phyloP scores from a whole-genome alignment of 345 rosid genomes.

The Eucalyptus leucophloia region DNA sequence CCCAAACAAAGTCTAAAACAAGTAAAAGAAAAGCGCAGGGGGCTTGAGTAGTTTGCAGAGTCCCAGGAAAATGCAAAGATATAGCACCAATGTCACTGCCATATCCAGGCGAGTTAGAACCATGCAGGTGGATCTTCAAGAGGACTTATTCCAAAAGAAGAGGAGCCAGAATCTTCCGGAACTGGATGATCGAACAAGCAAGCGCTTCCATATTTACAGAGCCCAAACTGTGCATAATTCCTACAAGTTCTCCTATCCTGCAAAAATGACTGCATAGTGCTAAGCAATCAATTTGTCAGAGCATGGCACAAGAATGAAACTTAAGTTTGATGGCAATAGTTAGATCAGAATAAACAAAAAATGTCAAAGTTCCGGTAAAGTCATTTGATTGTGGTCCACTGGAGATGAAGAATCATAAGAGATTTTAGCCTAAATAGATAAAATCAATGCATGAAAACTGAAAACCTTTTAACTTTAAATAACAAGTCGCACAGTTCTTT shows the following conservation, averaged over 20 bases:
- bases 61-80: background rate
- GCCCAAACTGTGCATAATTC: slow-evolving; percentile 21
- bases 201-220: slow-evolving; percentile 29
- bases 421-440: background rate
- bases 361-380: background rate
- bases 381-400: background rate
- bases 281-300: background rate
- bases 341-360: background rate
- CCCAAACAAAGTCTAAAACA: background rate
- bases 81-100: background rate
- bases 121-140: background rate
- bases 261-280: background rate
- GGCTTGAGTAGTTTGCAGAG: background rate
- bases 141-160: background rate
- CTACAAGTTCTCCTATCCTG: slow-evolving; percentile 4
- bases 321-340: background rate
- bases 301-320: background rate
- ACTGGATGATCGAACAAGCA: slow-evolving; percentile 34
- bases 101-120: background rate
- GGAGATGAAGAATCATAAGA: background rate
- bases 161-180: background rate
- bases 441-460: background rate
- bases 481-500: background rate
- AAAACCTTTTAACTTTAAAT: background rate
- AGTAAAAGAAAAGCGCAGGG: background rate